A percentile compares a stretch with the other conserved stretches of the same genome.
Evolutionary conservation across 2,329 filamentous ascomycete genomes (phyloP).

Genomic region (Venturia asperata): DNA sequence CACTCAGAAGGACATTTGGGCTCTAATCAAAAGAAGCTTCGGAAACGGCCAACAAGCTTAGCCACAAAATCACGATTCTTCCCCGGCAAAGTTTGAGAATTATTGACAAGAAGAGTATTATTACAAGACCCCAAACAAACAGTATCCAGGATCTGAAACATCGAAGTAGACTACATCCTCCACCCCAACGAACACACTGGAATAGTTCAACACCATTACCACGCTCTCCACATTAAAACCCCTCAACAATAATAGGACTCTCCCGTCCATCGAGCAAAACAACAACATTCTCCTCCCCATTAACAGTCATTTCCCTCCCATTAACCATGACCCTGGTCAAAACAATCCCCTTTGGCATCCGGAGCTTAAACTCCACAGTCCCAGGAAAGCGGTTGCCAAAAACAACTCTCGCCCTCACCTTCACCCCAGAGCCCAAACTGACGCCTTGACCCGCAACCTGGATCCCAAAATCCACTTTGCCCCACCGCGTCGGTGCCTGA

Average conservation of each 20-base stretch:
- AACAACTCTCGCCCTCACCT: neutral
- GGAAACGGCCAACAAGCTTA: too few relatives aligned
- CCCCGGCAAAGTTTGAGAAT: too few relatives aligned
- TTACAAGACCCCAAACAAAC: too few relatives aligned
- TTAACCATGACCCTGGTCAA: conserved; percentile 4
- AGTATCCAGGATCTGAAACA: too few relatives aligned
- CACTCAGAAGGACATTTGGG: too few relatives aligned
- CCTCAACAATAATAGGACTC: conserved; percentile 11
- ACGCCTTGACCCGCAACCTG: neutral
- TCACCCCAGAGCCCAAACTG: neutral
- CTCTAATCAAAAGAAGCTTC: too few relatives aligned
- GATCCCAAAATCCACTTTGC: conserved; percentile 14
- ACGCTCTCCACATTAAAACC: neutral
- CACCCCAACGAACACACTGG: neutral
- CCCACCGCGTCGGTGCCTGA: conserved; percentile 16
- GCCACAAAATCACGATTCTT: too few relatives aligned
- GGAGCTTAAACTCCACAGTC: conserved; percentile 11
- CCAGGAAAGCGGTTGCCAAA: neutral
- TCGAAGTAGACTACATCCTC: too few relatives aligned
- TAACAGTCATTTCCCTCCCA: neutral
- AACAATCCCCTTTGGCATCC: conserved; percentile 1
- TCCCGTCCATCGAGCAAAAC: neutral
- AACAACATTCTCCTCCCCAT: conserved; percentile 9
- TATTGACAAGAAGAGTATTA: too few relatives aligned
- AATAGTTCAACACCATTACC: too few relatives aligned